Percentiles rank a stretch among this genome's conserved stretches.
These are phyloP conservation scores for Metschnikowia lunata DNA, from an alignment of 805 yeast genomes.

Conservation along the genomic window DNA sequence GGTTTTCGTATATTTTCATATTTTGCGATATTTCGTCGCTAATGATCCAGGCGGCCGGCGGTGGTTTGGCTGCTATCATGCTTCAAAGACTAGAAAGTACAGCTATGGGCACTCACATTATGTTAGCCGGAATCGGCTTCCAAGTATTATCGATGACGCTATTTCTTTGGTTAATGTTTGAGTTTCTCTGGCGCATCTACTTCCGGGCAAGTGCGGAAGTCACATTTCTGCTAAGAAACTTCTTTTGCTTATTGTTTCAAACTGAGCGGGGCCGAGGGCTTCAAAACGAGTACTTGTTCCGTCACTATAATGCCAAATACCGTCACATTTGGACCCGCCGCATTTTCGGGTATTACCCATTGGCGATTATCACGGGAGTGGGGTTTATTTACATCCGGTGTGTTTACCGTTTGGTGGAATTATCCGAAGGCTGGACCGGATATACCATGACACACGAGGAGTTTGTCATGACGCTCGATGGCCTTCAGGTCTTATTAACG, in stretches of 20 bases:
- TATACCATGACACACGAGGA: conserved; percentile 47
- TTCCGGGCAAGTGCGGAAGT: conserved; percentile 23
- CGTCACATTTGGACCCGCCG: conserved; percentile 29
- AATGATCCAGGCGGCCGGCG: conserved; percentile 32
- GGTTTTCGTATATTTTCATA: conserved; percentile 62
- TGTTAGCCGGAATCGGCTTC: conserved; percentile 74
- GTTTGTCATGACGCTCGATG: conserved; percentile 38
- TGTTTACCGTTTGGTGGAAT: conserved; percentile 67
- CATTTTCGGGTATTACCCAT: conserved; percentile 41
- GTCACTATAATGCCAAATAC: conserved; percentile 32
- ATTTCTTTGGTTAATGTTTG: conserved; percentile 49
- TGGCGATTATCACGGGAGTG: conserved; percentile 45
- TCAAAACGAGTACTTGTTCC: conserved; percentile 19
- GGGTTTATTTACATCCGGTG: conserved; percentile 61
- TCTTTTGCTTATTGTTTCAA: conserved; percentile 20
- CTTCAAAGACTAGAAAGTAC: conserved; percentile 27
- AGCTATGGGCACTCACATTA: conserved; percentile 53
- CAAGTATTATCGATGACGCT: conserved; percentile 69
- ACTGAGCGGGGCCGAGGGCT: conserved; percentile 17
- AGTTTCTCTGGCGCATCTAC: conserved; percentile 42
- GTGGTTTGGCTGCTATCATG: conserved; percentile 16
- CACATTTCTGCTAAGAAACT: conserved; percentile 22
- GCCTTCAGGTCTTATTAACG: conserved; percentile 26
- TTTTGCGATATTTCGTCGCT: conserved; percentile 57
- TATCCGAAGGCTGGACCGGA: conserved; percentile 71